These are phyloP conservation scores for Solanum hybrid DNA, from an alignment of 305 asterid genomes.

Conservation along the genomic window DNA sequence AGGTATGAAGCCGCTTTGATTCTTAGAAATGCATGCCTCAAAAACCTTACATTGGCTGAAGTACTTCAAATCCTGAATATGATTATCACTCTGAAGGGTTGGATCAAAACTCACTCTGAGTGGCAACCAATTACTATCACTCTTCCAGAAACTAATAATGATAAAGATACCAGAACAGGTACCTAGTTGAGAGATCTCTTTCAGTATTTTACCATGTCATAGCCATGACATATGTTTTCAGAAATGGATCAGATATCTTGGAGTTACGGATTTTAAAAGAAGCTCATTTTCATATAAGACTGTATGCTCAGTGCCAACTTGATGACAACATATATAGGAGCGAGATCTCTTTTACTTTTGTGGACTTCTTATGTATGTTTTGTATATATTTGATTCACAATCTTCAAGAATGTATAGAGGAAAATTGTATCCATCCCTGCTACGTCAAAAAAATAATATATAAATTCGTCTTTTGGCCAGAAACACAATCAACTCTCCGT, in stretches of 20 bases:
- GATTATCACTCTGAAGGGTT: conserved; percentile 20
- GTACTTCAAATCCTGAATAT: neutral
- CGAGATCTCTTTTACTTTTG: neutral
- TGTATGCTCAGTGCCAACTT: neutral
- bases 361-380: neutral
- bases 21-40: neutral
- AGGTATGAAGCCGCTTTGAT: neutral
- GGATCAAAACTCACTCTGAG: conserved; percentile 25
- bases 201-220: neutral
- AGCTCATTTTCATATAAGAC: neutral
- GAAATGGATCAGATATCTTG: neutral
- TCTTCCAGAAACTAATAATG: neutral
- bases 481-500: neutral
- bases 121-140: conserved; percentile 9
- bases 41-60: neutral
- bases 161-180: neutral
- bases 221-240: neutral
- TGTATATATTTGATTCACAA: neutral
- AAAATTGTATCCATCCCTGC: neutral
- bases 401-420: neutral
- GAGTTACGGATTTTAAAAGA: neutral
- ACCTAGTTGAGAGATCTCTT: no score
- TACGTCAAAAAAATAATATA: neutral
- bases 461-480: neutral
- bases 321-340: neutral